Base-by-base conservation (phyloP, 2,329 filamentous ascomycete genomes). In the Pestalotiopsis sp. region DNA sequence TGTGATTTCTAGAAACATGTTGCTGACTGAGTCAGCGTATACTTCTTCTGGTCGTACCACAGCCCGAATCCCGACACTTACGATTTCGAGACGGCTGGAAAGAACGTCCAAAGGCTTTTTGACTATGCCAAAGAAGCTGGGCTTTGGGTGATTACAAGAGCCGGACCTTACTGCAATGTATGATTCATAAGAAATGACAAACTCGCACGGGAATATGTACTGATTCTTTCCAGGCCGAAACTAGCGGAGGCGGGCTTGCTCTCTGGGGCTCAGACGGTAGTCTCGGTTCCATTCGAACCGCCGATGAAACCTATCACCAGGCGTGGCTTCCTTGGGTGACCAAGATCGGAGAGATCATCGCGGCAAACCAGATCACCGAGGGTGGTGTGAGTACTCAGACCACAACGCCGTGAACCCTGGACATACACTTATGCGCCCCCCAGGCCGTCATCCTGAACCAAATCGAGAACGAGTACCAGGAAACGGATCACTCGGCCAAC, bases 11-110 rank as follows among this genome's bases (percentile, higher is more conserved):
- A n/a, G 14, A 41, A 14, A 7, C 57, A 23, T 14, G 9, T 58
- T 25, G 41, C n/a, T 31, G 12, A 36, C 17, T 9, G n/a, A 74
- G 11, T 11, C 64, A 78, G 81, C 68, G 76, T 85, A 39, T 85
- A 85, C 75, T 84, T 86, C 72, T 85, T 85, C 76, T 86, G 83
- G 82, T 84, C 81, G 3, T 86, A 85, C 68, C 83, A 84, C 72
- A 84, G 80, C 56, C 76, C 80, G 6, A 82, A 81, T 13, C 79
- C 78, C 71, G 83, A 77, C 20, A 76, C 78, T 4, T 86, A 82
- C 72, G 86, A 86, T 72, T 88, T 88, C 67, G 80, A 84, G 57
- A 83, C 81, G 0, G 80, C 84, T 0, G 85, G 82, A 1, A 86
- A 87, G 72, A 81, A 87, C 69, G 74, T 87, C 4, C 84, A 86